These are phyloP conservation scores for Mimosa pudica DNA, from an alignment of 306 rosid genomes.

Conservation along the genomic window DNA sequence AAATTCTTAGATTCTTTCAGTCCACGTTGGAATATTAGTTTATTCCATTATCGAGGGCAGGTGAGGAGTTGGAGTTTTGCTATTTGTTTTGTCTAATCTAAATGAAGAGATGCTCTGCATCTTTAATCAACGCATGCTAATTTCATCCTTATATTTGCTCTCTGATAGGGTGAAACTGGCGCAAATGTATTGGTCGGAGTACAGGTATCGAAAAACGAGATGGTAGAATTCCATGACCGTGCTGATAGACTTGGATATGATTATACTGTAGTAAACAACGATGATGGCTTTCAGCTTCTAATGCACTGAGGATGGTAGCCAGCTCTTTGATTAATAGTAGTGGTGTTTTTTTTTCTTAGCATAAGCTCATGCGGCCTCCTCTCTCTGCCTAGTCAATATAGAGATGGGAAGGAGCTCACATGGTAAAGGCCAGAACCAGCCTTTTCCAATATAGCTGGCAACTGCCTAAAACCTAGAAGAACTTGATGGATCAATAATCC, in stretches of 20 bases:
- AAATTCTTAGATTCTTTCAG: slow-evolving; percentile 85
- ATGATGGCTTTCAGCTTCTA: slow-evolving; percentile 61
- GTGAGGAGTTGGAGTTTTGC: slow-evolving; percentile 40
- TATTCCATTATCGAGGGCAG: slow-evolving; percentile 86
- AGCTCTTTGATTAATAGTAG: not conserved
- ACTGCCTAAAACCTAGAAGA: too few species aligned
- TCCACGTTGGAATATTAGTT: slow-evolving; percentile 93
- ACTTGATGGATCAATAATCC: not conserved
- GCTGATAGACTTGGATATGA: slow-evolving; percentile 70
- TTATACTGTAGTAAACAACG: slow-evolving; percentile 64
- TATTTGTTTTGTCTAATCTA: slow-evolving; percentile 7
- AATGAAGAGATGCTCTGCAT: slow-evolving; percentile 8
- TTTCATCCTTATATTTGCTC: slow-evolving; percentile 17
- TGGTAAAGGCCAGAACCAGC: too few species aligned
- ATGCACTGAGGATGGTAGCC: slow-evolving; percentile 55
- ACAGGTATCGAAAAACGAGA: slow-evolving; percentile 59
- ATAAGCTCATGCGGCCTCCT: slow-evolving; percentile 9
- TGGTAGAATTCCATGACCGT: slow-evolving; percentile 60
- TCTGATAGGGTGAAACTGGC: slow-evolving; percentile 78
- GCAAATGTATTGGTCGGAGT: slow-evolving; percentile 90
- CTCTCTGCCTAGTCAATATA: too few species aligned
- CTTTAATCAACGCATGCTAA: slow-evolving; percentile 24
- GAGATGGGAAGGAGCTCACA: too few species aligned
- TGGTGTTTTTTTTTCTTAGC: not conserved
- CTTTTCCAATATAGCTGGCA: too few species aligned